phyloP scores from a whole-genome alignment of 2,329 filamentous ascomycete genomes.

The Fusarium sp. region DNA sequence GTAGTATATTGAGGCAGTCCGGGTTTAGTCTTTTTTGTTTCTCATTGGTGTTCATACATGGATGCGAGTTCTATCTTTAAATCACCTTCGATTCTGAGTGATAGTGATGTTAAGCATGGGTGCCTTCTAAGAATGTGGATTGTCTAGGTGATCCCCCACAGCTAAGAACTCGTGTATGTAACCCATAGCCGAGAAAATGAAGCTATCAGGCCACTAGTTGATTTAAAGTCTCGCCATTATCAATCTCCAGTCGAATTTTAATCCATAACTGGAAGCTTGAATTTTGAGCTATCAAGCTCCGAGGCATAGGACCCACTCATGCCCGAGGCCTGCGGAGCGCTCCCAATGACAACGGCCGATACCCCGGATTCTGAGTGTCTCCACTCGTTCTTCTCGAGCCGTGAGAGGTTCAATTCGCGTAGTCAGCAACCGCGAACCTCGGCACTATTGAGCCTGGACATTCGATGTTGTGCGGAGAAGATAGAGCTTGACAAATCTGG shows the following conservation, averaged over 20 bases:
- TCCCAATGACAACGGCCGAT: slow-evolving; percentile 28
- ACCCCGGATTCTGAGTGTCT: slow-evolving; percentile 44
- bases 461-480: slow-evolving; percentile 48
- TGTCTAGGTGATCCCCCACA: background rate
- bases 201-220: background rate
- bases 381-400: slow-evolving; percentile 20
- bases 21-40: slow-evolving; percentile 23
- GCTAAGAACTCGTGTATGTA: background rate
- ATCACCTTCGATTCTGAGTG: background rate
- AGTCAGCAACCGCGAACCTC: slow-evolving; percentile 44
- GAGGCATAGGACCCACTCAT: slow-evolving; percentile 33
- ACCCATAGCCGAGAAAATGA: background rate
- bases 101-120: slow-evolving; percentile 1
- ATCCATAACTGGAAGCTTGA: slow-evolving; percentile 21
- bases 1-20: slow-evolving; percentile 45
- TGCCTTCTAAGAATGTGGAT: background rate
- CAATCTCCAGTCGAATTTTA: background rate
- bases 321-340: slow-evolving; percentile 38
- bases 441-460: slow-evolving; percentile 34
- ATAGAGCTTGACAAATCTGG: slow-evolving; percentile 37
- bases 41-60: slow-evolving; percentile 46
- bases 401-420: slow-evolving; percentile 24
- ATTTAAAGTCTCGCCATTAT: slow-evolving; percentile 4
- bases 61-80: slow-evolving; percentile 34
- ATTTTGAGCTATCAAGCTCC: slow-evolving; percentile 22